Evolutionary conservation across 768 basidiomycete genomes (phyloP).

Genomic region (Termitomyces sp.): DNA sequence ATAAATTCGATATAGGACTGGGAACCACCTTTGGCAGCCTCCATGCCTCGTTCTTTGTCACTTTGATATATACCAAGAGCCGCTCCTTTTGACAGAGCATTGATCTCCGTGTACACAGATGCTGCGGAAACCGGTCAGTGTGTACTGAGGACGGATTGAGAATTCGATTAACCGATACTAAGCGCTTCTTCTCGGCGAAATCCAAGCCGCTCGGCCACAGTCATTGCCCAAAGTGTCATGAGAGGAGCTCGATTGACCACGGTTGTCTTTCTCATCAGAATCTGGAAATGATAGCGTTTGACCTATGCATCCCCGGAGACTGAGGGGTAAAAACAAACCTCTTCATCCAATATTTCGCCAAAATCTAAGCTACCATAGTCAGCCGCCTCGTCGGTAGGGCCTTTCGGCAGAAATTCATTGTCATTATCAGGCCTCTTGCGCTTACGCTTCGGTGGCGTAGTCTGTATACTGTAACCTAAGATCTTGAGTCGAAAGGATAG

Average conservation of each 20-base stretch:
- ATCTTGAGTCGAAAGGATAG: neutral
- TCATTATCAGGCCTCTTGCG: constrained; percentile 46
- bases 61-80: constrained; percentile 74
- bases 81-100: constrained; percentile 81
- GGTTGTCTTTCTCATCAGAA: constrained; percentile 54
- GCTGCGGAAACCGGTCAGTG: constrained; percentile 39
- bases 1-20: constrained; percentile 88
- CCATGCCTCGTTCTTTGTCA: constrained; percentile 49
- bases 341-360: constrained; percentile 68
- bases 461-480: constrained; percentile 21
- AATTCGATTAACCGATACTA: constrained; percentile 62
- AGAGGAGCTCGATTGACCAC: constrained; percentile 90
- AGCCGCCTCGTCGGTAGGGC: constrained; percentile 46
- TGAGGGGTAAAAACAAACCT: constrained; percentile 36
- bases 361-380: constrained; percentile 61
- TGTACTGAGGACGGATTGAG: neutral
- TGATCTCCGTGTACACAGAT: constrained; percentile 91
- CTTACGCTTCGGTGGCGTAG: constrained; percentile 48
- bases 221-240: constrained; percentile 90
- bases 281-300: constrained; percentile 30
- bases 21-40: constrained; percentile 51
- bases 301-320: neutral
- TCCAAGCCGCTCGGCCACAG: constrained; percentile 83
- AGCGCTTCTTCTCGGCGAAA: constrained; percentile 88
- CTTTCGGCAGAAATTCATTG: constrained; percentile 59